Evolutionary conservation across 2,329 filamentous ascomycete species (phyloP).

Genomic region (Zalaria sp.): DNA sequence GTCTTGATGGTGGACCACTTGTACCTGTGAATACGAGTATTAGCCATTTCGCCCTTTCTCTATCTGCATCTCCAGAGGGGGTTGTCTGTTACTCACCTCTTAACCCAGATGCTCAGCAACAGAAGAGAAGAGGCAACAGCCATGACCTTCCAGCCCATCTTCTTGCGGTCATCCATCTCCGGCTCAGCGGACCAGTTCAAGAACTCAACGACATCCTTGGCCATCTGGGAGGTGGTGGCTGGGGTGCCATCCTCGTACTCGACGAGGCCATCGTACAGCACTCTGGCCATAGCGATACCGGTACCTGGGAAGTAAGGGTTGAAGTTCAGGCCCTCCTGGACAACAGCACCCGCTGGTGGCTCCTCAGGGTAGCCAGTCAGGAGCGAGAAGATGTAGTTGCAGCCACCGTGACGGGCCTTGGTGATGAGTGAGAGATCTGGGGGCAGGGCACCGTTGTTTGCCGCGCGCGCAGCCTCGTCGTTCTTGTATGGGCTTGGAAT

Average conservation of each 20-base stretch:
- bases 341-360: conserved; percentile 72
- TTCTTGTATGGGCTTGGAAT: conserved; percentile 94
- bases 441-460: conserved; percentile 95
- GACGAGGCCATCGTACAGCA: conserved; percentile 91
- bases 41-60: too few relatives aligned
- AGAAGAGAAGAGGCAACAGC: conserved; percentile 65
- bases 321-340: conserved; percentile 91
- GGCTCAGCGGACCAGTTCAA: conserved; percentile 98
- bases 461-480: conserved; percentile 92
- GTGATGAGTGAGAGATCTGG: conserved; percentile 95
- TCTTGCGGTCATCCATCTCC: conserved; percentile 98
- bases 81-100: conserved; percentile 43
- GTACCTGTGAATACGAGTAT: conserved; percentile 40
- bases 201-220: conserved; percentile 98
- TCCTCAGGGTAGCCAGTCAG: conserved; percentile 97
- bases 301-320: conserved; percentile 99
- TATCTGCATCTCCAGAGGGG: background rate
- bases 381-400: conserved; percentile 96
- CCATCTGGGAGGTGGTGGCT: conserved; percentile 95
- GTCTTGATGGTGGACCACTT: conserved; percentile 97
- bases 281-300: conserved; percentile 97
- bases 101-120: conserved; percentile 88
- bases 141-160: conserved; percentile 97
- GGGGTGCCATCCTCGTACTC: conserved; percentile 97
- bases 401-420: conserved; percentile 95